Evolutionary conservation across 208 protist species (phyloP).

Genomic region (Balamuthia mandrillaris): DNA sequence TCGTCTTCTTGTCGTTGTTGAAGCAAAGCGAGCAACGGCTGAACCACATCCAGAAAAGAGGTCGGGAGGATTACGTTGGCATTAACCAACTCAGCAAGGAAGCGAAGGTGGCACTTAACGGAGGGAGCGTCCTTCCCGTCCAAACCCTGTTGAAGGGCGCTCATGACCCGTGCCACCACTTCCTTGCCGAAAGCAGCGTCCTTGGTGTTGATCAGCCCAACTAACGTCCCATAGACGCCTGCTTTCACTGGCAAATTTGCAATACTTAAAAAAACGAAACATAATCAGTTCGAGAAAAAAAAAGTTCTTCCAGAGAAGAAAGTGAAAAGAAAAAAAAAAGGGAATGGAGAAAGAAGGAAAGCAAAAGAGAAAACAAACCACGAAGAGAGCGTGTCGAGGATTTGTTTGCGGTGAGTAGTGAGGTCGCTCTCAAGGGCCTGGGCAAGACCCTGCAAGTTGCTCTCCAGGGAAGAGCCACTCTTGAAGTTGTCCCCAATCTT

Average conservation of each 20-base stretch:
- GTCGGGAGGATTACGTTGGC: neutral
- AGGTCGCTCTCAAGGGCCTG: conserved; percentile 41
- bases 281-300: neutral
- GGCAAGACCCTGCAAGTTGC: conserved; percentile 45
- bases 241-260: conserved; percentile 50
- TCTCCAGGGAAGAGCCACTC: conserved; percentile 9
- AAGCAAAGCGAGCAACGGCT: neutral
- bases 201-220: conserved; percentile 55
- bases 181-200: neutral
- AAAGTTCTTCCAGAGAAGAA: neutral
- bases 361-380: conserved; percentile 17
- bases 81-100: neutral
- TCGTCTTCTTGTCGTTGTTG: too few species aligned
- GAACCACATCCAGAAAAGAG: neutral
- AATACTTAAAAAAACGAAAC: neutral
- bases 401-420: conserved; percentile 10
- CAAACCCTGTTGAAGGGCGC: neutral
- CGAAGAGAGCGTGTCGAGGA: conserved; percentile 45
- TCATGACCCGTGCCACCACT: neutral
- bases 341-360: neutral
- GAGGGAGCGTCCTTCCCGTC: neutral
- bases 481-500: neutral
- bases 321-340: neutral
- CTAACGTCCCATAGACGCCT: conserved; percentile 54
- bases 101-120: neutral